Conservation (phyloP, 768 basidiomycete species). For the Suillus alpinus region DNA sequence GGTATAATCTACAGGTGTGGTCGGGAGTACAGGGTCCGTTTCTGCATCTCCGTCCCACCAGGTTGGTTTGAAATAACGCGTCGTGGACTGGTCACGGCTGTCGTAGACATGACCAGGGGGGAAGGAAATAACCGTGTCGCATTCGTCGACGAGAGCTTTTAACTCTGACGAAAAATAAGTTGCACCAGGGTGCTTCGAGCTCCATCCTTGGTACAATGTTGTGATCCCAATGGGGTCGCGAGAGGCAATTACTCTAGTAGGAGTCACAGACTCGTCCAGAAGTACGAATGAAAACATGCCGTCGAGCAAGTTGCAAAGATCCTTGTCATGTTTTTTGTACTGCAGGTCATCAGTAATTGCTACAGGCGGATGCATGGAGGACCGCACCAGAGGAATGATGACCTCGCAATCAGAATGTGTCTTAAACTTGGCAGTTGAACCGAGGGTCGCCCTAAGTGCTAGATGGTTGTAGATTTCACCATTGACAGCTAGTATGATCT, state of each 20-base stretch:
- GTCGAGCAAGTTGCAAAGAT: constrained; percentile 78
- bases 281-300: constrained; percentile 99
- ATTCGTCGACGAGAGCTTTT: constrained; percentile 87
- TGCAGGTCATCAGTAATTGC: constrained; percentile 28
- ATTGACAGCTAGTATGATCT: constrained; percentile 86
- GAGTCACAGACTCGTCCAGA: constrained; percentile 87
- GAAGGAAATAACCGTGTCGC: constrained; percentile 93
- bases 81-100: constrained; percentile 72
- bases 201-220: constrained; percentile 97
- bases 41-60: constrained; percentile 89
- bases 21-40: constrained; percentile 55
- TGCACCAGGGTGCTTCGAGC: constrained; percentile 73
- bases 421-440: constrained; percentile 76
- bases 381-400: constrained; percentile 83
- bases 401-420: constrained; percentile 99
- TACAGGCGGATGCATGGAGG: neutral
- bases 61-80: constrained; percentile 81
- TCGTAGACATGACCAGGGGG: constrained; percentile 98
- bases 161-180: constrained; percentile 96
- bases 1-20: constrained; percentile 59
- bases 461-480: constrained; percentile 99
- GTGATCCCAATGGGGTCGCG: constrained; percentile 98
- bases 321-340: constrained; percentile 83
- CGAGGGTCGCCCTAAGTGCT: constrained; percentile 67
- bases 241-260: constrained; percentile 89